Evolutionary conservation across 495 filamentous ascomycete genomes (phyloP), one percentile per base, ranked within the genome.

Genomic region (Pseudevernia furfuracea): DNA sequence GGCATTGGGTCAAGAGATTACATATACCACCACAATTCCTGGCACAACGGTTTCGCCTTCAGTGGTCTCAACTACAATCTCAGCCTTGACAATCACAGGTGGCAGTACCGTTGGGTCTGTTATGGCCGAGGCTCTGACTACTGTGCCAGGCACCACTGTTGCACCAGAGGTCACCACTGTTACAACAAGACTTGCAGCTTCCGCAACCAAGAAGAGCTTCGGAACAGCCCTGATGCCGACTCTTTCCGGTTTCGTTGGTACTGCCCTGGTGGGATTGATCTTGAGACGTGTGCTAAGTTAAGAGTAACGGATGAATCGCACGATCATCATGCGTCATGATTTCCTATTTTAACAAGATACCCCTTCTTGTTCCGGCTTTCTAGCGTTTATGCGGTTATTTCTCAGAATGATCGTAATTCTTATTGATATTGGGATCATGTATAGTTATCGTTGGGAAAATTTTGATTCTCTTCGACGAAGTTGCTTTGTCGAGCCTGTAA

Each of bases 1-100:
- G 7, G 74, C 67, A n/a, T 53, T 78, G 9, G 73, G 73, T 30
- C 62, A 64, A 46, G 56, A 61, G n/a, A 57, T 58, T 25, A 68
- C 62, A 3, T 63, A 66, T 36, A 70, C 68, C 7, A 70, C 68
- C 12, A 66, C 66, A 1, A 58, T 70, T 21, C 59, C 66, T 0
- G 68, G 66, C 15, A 68, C 62, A 7, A 70, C 68, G 38, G 38
- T 70, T 12, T n/a, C 37, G 34, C 55, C 68, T n/a, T 49, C 66
- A 9, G 55, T 59, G n/a, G 39, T 67, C 23, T 53, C 59, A 17
- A 62, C 61, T 7, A 21, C 41, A 53, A 68, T 41, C 14, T 34
- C 66, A 48, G 53, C 62, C 14, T 48, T 44, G 14, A 68, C 55
- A 37, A 49, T 49, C 28, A 59, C 15, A 0, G 38, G 53, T n/a